Conservation (phyloP, 495 filamentous ascomycete species). For the Penicillium atrosanguineum region DNA sequence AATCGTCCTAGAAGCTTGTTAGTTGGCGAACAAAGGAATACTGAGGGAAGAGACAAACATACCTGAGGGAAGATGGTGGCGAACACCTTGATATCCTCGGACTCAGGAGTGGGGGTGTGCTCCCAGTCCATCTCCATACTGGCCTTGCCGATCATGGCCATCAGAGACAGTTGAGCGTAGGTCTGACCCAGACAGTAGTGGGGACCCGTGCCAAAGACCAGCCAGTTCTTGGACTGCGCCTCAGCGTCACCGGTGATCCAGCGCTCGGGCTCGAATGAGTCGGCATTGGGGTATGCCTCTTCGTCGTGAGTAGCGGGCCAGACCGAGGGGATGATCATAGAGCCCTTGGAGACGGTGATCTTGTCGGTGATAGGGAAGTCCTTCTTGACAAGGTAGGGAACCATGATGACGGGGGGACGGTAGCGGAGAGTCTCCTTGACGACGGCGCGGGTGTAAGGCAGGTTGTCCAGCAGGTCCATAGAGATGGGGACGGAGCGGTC, state of each 20-base stretch:
- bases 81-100: conserved; percentile 97
- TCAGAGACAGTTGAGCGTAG: conserved; percentile 88
- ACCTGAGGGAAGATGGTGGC: conserved; percentile 97
- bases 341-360: conserved; percentile 88
- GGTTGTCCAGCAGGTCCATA: conserved; percentile 81
- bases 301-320: conserved; percentile 92
- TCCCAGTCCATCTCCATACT: conserved; percentile 87
- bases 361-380: conserved; percentile 85
- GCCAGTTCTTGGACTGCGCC: conserved; percentile 91
- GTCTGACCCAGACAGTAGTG: conserved; percentile 97
- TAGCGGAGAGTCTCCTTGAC: conserved; percentile 94
- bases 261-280: conserved; percentile 82
- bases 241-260: conserved; percentile 92
- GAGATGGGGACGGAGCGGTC: conserved; percentile 67
- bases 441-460: conserved; percentile 89
- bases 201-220: conserved; percentile 94
- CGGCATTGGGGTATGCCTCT: conserved; percentile 86
- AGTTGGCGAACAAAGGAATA: conserved; percentile 4
- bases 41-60: conserved; percentile 30
- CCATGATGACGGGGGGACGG: conserved; percentile 96
- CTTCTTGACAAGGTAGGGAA: conserved; percentile 94
- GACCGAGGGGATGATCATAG: conserved; percentile 90
- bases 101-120: conserved; percentile 74
- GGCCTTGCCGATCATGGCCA: conserved; percentile 92
- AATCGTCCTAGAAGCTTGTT: conserved; percentile 38